phyloP scores from a whole-genome alignment of 2,329 filamentous ascomycete species.

The Monilinia polystroma region DNA sequence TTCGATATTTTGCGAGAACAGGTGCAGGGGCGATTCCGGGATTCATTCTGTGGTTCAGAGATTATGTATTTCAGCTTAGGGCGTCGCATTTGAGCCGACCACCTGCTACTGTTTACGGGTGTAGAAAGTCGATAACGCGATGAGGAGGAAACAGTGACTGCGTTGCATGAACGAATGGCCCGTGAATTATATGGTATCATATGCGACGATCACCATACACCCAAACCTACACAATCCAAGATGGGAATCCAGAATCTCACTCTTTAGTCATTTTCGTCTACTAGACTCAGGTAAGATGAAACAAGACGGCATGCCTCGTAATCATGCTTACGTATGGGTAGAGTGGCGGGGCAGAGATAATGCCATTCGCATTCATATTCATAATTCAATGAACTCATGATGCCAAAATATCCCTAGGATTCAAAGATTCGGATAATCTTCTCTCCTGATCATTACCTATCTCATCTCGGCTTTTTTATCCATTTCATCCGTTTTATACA shows the following conservation, averaged over 20 bases:
- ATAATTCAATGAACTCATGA: background rate
- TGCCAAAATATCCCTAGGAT: background rate
- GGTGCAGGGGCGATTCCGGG: background rate
- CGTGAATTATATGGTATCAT: background rate
- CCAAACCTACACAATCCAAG: background rate
- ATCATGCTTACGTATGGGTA: background rate
- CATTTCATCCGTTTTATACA: background rate
- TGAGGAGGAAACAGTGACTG: background rate
- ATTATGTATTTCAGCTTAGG: background rate
- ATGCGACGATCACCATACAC: slow-evolving; percentile 12
- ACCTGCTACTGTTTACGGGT: background rate
- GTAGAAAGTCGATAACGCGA: background rate
- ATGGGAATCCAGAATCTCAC: background rate
- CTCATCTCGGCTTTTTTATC: background rate
- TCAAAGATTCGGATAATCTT: background rate
- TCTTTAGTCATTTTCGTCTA: background rate
- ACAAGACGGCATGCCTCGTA: slow-evolving; percentile 10
- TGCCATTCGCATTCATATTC: background rate
- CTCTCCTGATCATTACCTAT: background rate
- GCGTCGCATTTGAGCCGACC: background rate
- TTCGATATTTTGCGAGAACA: background rate
- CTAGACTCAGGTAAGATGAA: background rate
- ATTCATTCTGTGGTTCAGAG: background rate
- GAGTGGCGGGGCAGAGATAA: background rate
- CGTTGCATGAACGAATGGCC: background rate